Conservation (phyloP, 176 grass and related monocot genomes). For the Alopecurus myosuroides region DNA sequence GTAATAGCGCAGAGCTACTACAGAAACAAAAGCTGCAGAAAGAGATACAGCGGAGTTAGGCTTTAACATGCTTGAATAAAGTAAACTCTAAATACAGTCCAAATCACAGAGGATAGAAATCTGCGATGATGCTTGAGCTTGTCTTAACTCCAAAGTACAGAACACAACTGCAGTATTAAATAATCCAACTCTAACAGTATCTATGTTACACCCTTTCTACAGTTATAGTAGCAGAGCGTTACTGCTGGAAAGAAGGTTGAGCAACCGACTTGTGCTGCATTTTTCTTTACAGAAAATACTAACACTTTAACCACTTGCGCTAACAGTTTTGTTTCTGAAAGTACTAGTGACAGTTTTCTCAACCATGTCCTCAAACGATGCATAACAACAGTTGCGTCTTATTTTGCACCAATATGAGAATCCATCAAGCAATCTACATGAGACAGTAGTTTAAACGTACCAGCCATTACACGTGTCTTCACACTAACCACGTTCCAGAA, state of each 20-base stretch:
- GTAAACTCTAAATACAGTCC: not conserved
- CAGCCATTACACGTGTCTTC: conserved; percentile 56
- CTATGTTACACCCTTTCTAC: not conserved
- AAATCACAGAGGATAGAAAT: not conserved
- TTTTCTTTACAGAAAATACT: not conserved
- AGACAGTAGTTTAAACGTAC: conserved; percentile 12
- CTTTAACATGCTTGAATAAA: not conserved
- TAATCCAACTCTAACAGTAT: not conserved
- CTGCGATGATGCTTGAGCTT: not conserved
- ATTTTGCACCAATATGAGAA: not conserved
- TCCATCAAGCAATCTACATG: not conserved
- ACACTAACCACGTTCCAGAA: conserved; percentile 65
- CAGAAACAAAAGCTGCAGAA: conserved; percentile 54
- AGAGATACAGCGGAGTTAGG: not conserved
- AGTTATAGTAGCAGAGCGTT: not conserved
- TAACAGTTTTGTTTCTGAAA: not conserved
- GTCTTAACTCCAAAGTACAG: not conserved
- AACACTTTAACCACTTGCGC: not conserved
- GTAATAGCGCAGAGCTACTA: conserved; percentile 43
- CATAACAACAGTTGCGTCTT: not conserved
- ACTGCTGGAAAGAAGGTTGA: not conserved
- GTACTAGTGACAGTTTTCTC: not conserved
- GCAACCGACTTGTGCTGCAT: not conserved
- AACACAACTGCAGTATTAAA: not conserved
- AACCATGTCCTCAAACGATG: not conserved